Evolutionary conservation across 2,329 filamentous ascomycete genomes (phyloP).

Genomic region (Cercospora berteroae): DNA sequence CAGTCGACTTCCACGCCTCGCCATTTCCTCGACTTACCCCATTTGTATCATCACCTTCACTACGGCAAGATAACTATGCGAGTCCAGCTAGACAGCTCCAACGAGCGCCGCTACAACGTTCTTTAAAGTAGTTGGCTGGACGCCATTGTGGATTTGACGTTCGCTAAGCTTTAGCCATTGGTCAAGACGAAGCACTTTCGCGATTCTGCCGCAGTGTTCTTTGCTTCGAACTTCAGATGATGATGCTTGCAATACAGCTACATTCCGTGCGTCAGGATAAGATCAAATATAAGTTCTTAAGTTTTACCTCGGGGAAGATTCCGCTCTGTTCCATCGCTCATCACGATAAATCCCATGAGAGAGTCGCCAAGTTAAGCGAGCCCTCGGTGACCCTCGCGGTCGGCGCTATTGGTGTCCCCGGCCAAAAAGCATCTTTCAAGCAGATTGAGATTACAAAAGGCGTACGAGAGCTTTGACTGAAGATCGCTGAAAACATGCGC

Average conservation of each 20-base stretch:
- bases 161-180: background rate
- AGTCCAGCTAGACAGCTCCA: background rate
- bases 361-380: background rate
- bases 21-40: background rate
- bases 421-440: background rate
- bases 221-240: background rate
- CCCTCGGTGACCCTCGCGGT: background rate
- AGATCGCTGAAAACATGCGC: background rate
- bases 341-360: background rate
- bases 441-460: background rate
- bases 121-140: background rate
- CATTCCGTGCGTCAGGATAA: background rate
- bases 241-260: background rate
- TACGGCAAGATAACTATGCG: background rate
- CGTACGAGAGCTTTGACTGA: background rate
- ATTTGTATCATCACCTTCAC: background rate
- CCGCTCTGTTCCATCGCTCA: background rate
- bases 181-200: background rate
- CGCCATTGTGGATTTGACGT: background rate
- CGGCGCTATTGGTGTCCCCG: background rate
- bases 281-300: background rate
- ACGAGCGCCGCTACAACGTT: background rate
- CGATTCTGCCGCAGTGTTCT: background rate
- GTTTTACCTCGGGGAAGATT: background rate
- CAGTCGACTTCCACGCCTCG: background rate